Conservation (phyloP, 2,329 filamentous ascomycete species). For the Ceratocystis alfenasii region DNA sequence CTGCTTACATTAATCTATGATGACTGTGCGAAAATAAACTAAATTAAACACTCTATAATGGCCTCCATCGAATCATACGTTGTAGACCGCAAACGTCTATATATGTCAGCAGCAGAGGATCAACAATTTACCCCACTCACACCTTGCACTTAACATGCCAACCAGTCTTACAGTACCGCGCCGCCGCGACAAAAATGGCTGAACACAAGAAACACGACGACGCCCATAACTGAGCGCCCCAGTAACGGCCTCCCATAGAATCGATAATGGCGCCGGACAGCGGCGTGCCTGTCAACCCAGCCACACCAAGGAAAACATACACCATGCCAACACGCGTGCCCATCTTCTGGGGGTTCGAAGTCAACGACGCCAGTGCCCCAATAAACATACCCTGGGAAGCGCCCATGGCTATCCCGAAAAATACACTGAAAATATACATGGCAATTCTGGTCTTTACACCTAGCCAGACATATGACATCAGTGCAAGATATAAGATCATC, state of each 20-base stretch:
- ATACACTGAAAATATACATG: slow-evolving; percentile 36
- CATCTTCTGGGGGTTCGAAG: slow-evolving; percentile 34
- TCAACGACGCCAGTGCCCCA: slow-evolving; percentile 34
- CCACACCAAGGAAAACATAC: slow-evolving; percentile 33
- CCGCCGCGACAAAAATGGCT: slow-evolving; percentile 27
- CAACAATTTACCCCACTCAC: background rate
- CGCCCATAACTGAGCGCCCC: slow-evolving; percentile 38
- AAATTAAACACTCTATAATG: background rate
- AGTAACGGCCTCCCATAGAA: slow-evolving; percentile 31
- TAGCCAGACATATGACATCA: slow-evolving; percentile 45
- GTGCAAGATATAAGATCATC: slow-evolving; percentile 34
- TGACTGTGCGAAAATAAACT: background rate
- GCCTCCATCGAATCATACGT: background rate
- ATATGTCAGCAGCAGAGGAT: background rate
- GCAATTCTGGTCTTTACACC: slow-evolving; percentile 33
- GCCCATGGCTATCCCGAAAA: slow-evolving; percentile 36
- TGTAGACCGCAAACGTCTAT: background rate
- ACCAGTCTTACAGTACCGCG: slow-evolving; percentile 30
- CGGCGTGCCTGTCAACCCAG: slow-evolving; percentile 35
- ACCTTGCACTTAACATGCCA: slow-evolving; percentile 31
- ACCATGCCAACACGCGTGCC: slow-evolving; percentile 38
- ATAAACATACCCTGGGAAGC: slow-evolving; percentile 35
- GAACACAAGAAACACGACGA: slow-evolving; percentile 32
- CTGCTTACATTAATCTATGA: background rate
- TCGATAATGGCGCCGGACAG: slow-evolving; percentile 38